Evolutionary conservation across 345 rosid genomes (phyloP).

Genomic region (Lepidium didymum): DNA sequence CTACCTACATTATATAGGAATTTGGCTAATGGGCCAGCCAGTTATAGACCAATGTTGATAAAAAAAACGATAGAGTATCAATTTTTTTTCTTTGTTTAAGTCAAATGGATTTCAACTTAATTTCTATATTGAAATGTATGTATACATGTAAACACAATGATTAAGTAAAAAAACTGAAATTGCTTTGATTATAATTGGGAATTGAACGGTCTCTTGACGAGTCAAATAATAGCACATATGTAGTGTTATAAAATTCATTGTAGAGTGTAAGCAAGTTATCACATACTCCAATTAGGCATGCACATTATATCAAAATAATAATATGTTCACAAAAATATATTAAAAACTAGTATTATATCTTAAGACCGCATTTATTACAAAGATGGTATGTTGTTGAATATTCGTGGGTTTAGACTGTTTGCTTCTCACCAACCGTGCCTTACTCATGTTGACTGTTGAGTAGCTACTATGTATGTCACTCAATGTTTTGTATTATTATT

Average conservation of each 20-base stretch:
- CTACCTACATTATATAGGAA: too few relatives aligned
- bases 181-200: neutral
- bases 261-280: neutral
- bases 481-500: too few relatives aligned
- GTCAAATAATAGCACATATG: neutral
- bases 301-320: neutral
- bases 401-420: constrained; percentile 23
- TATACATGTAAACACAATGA: neutral
- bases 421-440: constrained; percentile 73
- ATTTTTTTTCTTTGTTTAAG: neutral
- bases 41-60: too few relatives aligned
- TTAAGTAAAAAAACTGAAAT: neutral
- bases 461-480: too few relatives aligned
- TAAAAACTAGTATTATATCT: neutral
- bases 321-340: neutral
- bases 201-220: neutral
- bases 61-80: too few relatives aligned
- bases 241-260: neutral
- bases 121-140: neutral
- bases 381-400: constrained; percentile 11
- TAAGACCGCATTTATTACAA: neutral
- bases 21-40: too few relatives aligned
- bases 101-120: neutral
- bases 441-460: constrained; percentile 28
- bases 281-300: neutral